Conservation (phyloP, 495 filamentous ascomycete genomes). For the Tuber aestivum region DNA sequence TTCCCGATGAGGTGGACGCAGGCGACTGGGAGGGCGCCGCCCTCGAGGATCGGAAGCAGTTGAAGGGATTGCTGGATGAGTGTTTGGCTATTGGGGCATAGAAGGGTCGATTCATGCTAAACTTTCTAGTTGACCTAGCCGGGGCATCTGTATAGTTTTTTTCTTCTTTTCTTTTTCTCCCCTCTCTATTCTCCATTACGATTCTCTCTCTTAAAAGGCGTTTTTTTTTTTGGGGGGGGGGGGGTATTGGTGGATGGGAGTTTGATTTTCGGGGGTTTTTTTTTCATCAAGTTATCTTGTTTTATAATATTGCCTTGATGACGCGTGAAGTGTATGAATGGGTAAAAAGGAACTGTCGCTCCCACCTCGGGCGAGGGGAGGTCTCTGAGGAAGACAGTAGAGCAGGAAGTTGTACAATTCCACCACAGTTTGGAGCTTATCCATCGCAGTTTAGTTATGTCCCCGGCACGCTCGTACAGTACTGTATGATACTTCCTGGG, state of each 20-base stretch:
- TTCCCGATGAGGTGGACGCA: constrained; percentile 60
- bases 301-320: neutral
- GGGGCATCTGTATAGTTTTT: neutral
- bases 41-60: constrained; percentile 53
- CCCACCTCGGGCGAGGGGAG: neutral
- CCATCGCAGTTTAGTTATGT: neutral
- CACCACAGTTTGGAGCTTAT: neutral
- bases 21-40: constrained; percentile 69
- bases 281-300: neutral
- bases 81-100: constrained; percentile 36
- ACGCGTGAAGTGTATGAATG: neutral
- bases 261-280: constrained; percentile 5
- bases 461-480: neutral
- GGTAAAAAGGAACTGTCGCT: neutral
- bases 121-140: neutral
- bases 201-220: no score
- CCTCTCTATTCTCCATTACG: neutral
- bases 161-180: neutral
- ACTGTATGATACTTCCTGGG: neutral
- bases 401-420: neutral
- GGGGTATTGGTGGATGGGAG: neutral
- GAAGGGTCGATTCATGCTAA: neutral
- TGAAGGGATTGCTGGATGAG: constrained; percentile 64
- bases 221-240: neutral
- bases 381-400: neutral